Conservation (phyloP, 2,329 filamentous ascomycete species). For the Dactylella cylindrospora region DNA sequence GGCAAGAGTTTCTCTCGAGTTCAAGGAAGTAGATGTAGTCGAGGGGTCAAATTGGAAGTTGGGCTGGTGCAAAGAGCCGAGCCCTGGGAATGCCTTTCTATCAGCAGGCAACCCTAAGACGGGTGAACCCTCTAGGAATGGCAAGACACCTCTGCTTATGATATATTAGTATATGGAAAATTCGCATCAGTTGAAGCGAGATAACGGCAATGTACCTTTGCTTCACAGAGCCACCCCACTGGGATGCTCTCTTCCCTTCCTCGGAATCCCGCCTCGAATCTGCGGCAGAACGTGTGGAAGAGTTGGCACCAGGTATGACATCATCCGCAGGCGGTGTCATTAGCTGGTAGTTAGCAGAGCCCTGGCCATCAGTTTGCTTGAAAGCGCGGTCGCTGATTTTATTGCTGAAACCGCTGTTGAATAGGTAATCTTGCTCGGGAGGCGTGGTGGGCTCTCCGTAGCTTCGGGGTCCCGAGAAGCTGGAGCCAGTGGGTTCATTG, state of each 20-base stretch:
- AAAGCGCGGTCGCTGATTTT: constrained; percentile 76
- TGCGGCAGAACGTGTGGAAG: constrained; percentile 59
- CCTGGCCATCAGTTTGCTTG: constrained; percentile 60
- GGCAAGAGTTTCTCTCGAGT: constrained; percentile 56
- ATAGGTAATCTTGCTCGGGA: constrained; percentile 62
- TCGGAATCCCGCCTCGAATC: constrained; percentile 25
- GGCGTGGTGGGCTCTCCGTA: constrained; percentile 92
- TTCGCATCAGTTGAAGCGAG: not conserved
- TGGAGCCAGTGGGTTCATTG: constrained; percentile 14
- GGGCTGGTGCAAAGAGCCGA: constrained; percentile 64
- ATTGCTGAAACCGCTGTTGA: constrained; percentile 49
- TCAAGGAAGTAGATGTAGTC: constrained; percentile 55
- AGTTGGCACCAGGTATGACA: constrained; percentile 66
- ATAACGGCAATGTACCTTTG: constrained; percentile 18
- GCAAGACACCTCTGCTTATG: constrained; percentile 15
- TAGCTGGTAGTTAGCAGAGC: constrained; percentile 85
- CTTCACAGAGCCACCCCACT: constrained; percentile 33
- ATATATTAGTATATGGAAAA: not conserved
- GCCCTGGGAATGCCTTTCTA: constrained; percentile 43
- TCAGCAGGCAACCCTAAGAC: constrained; percentile 27
- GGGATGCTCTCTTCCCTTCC: constrained; percentile 17
- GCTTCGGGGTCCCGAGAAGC: constrained; percentile 55
- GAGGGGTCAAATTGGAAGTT: constrained; percentile 88
- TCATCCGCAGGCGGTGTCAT: constrained; percentile 61
- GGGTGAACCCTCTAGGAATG: constrained; percentile 23